These are phyloP conservation scores for Suhomyces atakaporum DNA, from an alignment of 1,139 yeast species.

Conservation along the genomic window DNA sequence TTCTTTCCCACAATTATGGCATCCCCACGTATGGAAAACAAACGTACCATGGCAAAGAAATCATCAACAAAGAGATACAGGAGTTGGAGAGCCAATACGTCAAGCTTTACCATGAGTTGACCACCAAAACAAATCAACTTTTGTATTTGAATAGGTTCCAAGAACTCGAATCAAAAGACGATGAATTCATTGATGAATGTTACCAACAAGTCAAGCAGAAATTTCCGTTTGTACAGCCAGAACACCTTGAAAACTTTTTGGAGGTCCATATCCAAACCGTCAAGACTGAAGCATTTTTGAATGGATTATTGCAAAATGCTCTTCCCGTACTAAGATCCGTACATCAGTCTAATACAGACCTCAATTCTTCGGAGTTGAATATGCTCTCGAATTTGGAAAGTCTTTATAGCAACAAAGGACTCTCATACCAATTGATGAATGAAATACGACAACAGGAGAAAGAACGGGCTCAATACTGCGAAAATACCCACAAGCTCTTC, in stretches of 20 bases:
- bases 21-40: slow-evolving; percentile 19
- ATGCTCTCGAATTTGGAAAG: slow-evolving; percentile 28
- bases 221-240: slow-evolving; percentile 19
- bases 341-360: slow-evolving; percentile 30
- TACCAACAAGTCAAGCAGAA: slow-evolving; percentile 14
- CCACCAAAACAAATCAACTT: slow-evolving; percentile 29
- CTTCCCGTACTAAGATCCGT: slow-evolving; percentile 37
- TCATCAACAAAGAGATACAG: slow-evolving; percentile 9
- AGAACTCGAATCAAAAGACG: slow-evolving; percentile 18
- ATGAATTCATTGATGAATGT: slow-evolving; percentile 16
- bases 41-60: not conserved
- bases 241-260: slow-evolving; percentile 25
- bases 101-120: slow-evolving; percentile 23
- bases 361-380: slow-evolving; percentile 33
- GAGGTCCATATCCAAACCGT: slow-evolving; percentile 23
- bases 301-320: slow-evolving; percentile 27
- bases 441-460: slow-evolving; percentile 17
- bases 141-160: slow-evolving; percentile 31
- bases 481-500: slow-evolving; percentile 17
- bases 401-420: slow-evolving; percentile 17
- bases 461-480: slow-evolving; percentile 10
- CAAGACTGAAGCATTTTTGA: slow-evolving; percentile 29
- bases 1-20: slow-evolving; percentile 33
- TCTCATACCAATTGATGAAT: slow-evolving; percentile 19
- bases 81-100: slow-evolving; percentile 27